Evolutionary conservation across 2,329 filamentous ascomycete species (phyloP).

Genomic region (Fusarium sp.): DNA sequence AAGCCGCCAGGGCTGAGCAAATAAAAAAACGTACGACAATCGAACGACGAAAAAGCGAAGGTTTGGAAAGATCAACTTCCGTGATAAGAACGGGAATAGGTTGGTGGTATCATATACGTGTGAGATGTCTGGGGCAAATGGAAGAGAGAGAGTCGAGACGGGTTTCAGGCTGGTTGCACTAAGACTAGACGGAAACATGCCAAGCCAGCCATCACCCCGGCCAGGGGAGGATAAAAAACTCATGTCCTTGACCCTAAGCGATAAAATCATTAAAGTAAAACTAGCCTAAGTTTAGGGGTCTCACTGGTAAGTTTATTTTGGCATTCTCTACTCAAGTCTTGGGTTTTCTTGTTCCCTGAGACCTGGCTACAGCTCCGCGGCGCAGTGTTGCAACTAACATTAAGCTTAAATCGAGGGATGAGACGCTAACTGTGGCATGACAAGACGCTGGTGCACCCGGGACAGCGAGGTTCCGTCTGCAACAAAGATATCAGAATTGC

Average conservation of each 20-base stretch:
- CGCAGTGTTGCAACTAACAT: not conserved
- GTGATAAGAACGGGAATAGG: not conserved
- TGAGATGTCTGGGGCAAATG: not conserved
- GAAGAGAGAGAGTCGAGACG: not conserved
- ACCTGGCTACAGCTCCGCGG: not conserved
- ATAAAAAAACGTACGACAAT: not conserved
- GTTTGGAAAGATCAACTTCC: not conserved
- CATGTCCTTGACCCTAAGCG: accelerated
- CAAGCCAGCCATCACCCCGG: not conserved
- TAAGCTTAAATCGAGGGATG: constrained; percentile 6
- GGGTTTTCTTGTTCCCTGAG: no score
- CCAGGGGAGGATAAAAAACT: no score
- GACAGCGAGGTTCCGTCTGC: not conserved
- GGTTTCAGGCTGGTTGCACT: constrained; percentile 6
- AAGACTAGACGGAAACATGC: not conserved
- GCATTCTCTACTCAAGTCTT: no score
- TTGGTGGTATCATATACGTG: not conserved
- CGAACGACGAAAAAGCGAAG: not conserved
- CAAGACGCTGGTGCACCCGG: constrained; percentile 9
- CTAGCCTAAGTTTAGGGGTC: no score
- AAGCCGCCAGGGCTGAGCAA: constrained; percentile 21
- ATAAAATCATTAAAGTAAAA: no score
- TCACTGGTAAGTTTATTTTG: no score
- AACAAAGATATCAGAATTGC: not conserved
- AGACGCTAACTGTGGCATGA: not conserved